Conservation (phyloP, 768 basidiomycete species). For the Gyrodon lividus region DNA sequence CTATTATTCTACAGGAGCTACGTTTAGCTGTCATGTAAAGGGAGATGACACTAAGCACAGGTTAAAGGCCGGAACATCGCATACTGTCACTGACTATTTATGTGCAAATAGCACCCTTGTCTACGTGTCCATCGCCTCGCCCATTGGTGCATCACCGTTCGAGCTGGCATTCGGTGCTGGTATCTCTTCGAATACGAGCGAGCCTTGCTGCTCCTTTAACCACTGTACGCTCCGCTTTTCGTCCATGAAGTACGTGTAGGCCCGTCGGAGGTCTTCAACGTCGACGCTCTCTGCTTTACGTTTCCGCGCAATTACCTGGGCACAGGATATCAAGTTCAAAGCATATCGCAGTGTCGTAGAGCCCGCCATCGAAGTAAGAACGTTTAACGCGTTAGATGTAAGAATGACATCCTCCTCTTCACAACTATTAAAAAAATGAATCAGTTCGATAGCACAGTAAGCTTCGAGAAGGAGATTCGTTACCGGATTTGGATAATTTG, state of each 20-base stretch:
- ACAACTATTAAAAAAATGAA: conserved; percentile 56
- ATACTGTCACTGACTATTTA: background rate
- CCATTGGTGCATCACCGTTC: conserved; percentile 31
- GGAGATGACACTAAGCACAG: background rate
- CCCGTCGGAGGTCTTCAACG: conserved; percentile 79
- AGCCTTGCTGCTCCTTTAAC: conserved; percentile 81
- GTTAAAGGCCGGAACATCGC: too few relatives aligned
- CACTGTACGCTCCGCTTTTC: conserved; percentile 91
- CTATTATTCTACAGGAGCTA: background rate
- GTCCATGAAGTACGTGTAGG: conserved; percentile 90
- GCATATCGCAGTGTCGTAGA: conserved; percentile 93
- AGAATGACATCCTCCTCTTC: conserved; percentile 95
- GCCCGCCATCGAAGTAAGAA: conserved; percentile 86
- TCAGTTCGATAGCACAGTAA: conserved; percentile 2
- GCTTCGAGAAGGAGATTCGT: background rate
- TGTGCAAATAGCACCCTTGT: background rate
- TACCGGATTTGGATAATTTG: conserved; percentile 94
- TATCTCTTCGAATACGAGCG: conserved; percentile 73
- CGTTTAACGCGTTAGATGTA: conserved; percentile 63
- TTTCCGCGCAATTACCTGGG: conserved; percentile 80
- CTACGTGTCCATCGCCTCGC: conserved; percentile 37
- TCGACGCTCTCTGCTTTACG: conserved; percentile 80
- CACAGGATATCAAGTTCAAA: conserved; percentile 92
- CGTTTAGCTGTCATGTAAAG: background rate
- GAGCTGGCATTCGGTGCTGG: conserved; percentile 29